These are phyloP conservation scores for Aspergillus leporis DNA, from an alignment of 495 filamentous ascomycete genomes.

Conservation along the genomic window DNA sequence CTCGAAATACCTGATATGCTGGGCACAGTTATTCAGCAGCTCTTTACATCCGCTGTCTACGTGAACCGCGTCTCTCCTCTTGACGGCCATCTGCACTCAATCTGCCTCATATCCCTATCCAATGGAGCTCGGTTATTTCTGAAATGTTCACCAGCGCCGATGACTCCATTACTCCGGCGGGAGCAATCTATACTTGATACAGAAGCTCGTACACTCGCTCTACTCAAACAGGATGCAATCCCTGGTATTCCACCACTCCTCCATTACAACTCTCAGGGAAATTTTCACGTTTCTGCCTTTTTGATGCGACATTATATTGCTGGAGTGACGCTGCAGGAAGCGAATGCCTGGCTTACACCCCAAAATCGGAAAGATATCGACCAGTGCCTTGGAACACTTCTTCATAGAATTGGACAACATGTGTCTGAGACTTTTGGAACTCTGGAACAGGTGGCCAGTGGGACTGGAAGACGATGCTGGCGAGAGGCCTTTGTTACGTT, in stretches of 20 bases:
- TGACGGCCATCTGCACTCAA: slow-evolving; percentile 50
- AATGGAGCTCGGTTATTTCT: slow-evolving; percentile 55
- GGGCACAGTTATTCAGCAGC: slow-evolving; percentile 42
- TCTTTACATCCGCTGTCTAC: slow-evolving; percentile 40
- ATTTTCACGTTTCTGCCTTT: slow-evolving; percentile 43
- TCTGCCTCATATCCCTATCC: slow-evolving; percentile 54
- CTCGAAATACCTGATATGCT: slow-evolving; percentile 28
- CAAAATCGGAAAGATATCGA: slow-evolving; percentile 47
- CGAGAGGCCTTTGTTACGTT: slow-evolving; percentile 58
- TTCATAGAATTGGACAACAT: slow-evolving; percentile 38
- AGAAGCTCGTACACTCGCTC: slow-evolving; percentile 54
- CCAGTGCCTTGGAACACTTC: slow-evolving; percentile 36
- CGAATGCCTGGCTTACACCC: slow-evolving; percentile 34
- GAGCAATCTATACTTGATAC: slow-evolving; percentile 56
- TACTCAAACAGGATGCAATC: slow-evolving; percentile 45
- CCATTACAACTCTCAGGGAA: slow-evolving; percentile 47
- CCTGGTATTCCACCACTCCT: slow-evolving; percentile 53
- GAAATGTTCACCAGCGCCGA: slow-evolving; percentile 52
- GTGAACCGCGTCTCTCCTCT: slow-evolving; percentile 48
- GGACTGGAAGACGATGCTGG: slow-evolving; percentile 57
- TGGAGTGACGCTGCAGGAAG: slow-evolving; percentile 45
- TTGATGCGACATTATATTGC: slow-evolving; percentile 50
- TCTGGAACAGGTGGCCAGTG: slow-evolving; percentile 46
- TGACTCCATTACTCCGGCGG: slow-evolving; percentile 56
- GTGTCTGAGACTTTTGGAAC: slow-evolving; percentile 51